Percentiles rank a stretch among this genome's conserved stretches.
Conservation (phyloP, 2,329 filamentous ascomycete species). For the Microcyclospora tardicrescens region DNA sequence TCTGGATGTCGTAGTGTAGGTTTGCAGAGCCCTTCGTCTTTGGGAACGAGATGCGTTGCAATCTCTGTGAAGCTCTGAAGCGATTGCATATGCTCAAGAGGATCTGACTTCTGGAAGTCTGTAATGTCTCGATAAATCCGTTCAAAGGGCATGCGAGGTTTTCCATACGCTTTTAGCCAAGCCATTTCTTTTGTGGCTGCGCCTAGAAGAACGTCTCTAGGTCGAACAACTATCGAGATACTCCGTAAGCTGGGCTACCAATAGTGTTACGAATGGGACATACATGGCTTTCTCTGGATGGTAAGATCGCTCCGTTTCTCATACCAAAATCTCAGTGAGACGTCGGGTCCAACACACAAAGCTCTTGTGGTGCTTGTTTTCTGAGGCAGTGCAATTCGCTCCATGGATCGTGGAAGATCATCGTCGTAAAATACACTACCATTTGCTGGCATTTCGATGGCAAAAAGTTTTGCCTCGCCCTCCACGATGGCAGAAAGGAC, state of each 20-base stretch:
- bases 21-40: conserved; percentile 5
- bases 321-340: conserved; percentile 19
- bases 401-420: conserved; percentile 8
- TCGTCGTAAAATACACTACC: conserved; percentile 22
- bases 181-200: conserved; percentile 21
- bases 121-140: conserved; percentile 19
- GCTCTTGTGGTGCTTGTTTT: neutral
- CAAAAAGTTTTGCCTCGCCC: conserved; percentile 18
- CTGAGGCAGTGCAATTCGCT: too few relatives aligned
- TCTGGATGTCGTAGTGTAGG: conserved; percentile 11
- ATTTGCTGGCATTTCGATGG: conserved; percentile 17
- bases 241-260: neutral
- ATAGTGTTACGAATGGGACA: conserved; percentile 3
- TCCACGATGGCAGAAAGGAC: conserved; percentile 15
- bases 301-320: conserved; percentile 15
- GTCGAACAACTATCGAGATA: conserved; percentile 4
- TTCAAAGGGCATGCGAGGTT: conserved; percentile 20
- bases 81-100: conserved; percentile 13
- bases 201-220: conserved; percentile 11
- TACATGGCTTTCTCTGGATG: conserved; percentile 20
- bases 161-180: conserved; percentile 18
- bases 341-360: conserved; percentile 24
- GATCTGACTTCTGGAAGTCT: conserved; percentile 9
- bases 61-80: conserved; percentile 19
- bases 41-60: conserved; percentile 16